A percentile compares a stretch with the other conserved stretches of the same genome.
phyloP scores from a whole-genome alignment of 495 filamentous ascomycete genomes.

The Bathelium albidoporum region DNA sequence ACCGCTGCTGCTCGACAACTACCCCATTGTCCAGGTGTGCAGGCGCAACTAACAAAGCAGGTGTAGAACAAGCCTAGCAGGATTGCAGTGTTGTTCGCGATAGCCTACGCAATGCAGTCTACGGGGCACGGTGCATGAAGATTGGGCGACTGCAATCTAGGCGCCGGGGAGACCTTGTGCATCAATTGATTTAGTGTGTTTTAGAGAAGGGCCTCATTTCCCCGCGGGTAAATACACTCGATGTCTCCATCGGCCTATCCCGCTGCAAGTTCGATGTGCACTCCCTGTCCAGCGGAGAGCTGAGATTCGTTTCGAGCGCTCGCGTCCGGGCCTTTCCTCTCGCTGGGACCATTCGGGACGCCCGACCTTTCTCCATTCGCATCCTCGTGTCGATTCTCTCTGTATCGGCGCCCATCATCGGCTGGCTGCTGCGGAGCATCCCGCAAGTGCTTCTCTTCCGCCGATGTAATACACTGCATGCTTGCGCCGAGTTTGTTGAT shows the following conservation, averaged over 20 bases:
- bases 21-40: neutral
- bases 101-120: neutral
- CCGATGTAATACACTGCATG: constrained; percentile 72
- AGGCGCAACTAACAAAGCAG: neutral
- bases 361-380: constrained; percentile 67
- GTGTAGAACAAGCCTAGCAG: neutral
- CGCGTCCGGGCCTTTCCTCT: neutral
- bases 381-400: constrained; percentile 32
- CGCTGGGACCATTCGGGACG: constrained; percentile 28
- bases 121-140: too few relatives aligned
- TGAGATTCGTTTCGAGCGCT: neutral
- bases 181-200: neutral
- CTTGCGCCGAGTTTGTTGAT: constrained; percentile 92
- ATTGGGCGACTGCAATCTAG: neutral
- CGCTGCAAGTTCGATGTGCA: constrained; percentile 10
- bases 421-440: constrained; percentile 22
- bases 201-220: neutral
- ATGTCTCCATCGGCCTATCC: neutral
- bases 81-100: neutral
- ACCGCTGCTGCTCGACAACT: too few relatives aligned
- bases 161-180: too few relatives aligned
- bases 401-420: constrained; percentile 33
- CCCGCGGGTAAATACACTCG: neutral
- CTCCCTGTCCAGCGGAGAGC: neutral
- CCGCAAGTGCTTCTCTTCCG: constrained; percentile 64